Percentiles rank a stretch among this genome's conserved stretches.
phyloP scores from a whole-genome alignment of 1,284 basidiomycete species.

The Trichosporon sp. region DNA sequence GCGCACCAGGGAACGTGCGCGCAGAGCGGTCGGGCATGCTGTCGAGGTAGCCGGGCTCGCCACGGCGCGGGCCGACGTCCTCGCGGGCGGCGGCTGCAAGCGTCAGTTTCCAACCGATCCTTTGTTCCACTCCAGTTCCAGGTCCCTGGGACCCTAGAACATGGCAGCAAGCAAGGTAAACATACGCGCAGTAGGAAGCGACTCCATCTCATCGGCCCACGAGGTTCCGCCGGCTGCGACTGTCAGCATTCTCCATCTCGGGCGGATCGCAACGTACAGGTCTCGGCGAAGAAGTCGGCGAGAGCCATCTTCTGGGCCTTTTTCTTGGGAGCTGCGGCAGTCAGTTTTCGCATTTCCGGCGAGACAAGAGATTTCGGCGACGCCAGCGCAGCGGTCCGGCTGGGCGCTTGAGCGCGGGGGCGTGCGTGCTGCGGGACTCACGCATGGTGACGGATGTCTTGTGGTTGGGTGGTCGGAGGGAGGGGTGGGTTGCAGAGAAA shows the following conservation, averaged over 20 bases:
- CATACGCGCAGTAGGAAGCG: constrained; percentile 14
- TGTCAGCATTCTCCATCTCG: not conserved
- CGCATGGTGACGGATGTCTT: not conserved
- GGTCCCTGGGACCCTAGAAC: constrained; percentile 7
- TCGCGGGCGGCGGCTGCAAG: constrained; percentile 47
- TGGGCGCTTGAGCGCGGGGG: not conserved
- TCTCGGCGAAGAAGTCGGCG: constrained; percentile 80
- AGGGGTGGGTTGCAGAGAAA: not conserved
- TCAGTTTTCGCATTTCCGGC: not conserved
- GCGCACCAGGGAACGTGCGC: constrained; percentile 34
- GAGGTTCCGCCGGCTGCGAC: not conserved
- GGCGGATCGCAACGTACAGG: constrained; percentile 52
- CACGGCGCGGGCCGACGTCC: constrained; percentile 38
- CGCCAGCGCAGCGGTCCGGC: not conserved
- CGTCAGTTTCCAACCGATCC: not conserved
- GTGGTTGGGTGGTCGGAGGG: not conserved
- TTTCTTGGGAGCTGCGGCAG: constrained; percentile 50
- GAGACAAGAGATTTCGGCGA: not conserved
- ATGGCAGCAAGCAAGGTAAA: no score
- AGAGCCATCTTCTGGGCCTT: constrained; percentile 86
- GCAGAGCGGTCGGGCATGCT: constrained; percentile 43
- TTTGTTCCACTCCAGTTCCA: constrained; percentile 1
- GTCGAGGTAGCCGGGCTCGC: constrained; percentile 48
- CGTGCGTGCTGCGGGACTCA: not conserved
- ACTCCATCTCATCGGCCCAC: constrained; percentile 16